These are phyloP conservation scores for Beta corolliflora DNA, from an alignment of 179 eudicot genomes.

Conservation along the genomic window DNA sequence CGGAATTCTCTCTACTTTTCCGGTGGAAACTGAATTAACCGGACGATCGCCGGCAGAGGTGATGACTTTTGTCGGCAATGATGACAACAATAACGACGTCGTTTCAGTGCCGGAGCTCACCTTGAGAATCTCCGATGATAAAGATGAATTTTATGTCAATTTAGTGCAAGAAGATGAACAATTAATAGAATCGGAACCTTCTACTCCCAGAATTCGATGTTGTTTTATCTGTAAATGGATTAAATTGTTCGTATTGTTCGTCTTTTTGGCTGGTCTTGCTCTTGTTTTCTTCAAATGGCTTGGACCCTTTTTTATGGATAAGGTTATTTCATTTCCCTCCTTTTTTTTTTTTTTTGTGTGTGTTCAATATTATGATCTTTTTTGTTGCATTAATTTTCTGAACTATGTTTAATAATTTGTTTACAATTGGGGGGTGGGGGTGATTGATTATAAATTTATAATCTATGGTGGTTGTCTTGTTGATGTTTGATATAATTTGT, in stretches of 20 bases:
- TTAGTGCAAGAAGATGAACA: conserved; percentile 18
- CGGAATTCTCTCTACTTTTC: not conserved
- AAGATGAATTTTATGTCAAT: conserved; percentile 48
- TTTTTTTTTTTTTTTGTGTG: no score
- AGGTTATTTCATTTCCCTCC: conserved; percentile 44
- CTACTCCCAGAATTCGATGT: conserved; percentile 34
- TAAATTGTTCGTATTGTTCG: conserved; percentile 47
- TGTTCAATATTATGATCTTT: no score
- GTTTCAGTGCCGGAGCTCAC: conserved; percentile 39
- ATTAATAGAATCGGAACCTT: conserved; percentile 29
- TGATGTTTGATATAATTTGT: not conserved
- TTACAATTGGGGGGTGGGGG: not conserved
- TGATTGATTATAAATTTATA: not conserved
- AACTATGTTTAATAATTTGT: not conserved
- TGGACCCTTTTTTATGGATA: conserved; percentile 80
- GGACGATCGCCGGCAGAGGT: conserved; percentile 23
- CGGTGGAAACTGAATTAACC: conserved; percentile 19
- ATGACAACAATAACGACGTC: conserved; percentile 21
- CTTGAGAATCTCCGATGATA: conserved; percentile 29
- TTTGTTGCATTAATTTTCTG: not conserved
- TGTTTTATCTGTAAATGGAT: conserved; percentile 72
- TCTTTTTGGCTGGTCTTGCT: conserved; percentile 50
- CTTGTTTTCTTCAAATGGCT: conserved; percentile 72
- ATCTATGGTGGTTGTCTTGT: no score
- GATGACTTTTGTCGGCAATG: conserved; percentile 51